Conservation (phyloP, 192 early-diverging fungal genomes). For the Umbelopsis ramanniana region DNA sequence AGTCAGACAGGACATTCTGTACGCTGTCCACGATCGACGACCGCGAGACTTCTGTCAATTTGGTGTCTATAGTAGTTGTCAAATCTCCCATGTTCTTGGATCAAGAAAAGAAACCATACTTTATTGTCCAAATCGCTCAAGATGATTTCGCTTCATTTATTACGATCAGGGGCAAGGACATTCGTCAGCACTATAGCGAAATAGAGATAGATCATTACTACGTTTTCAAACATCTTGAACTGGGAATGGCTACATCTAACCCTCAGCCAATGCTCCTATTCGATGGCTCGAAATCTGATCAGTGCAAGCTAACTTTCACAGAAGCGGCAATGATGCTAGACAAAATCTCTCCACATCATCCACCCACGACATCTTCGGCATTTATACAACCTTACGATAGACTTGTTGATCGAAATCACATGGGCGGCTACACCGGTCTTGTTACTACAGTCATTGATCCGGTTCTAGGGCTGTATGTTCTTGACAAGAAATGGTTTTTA, state of each 20-base stretch:
- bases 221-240: not conserved
- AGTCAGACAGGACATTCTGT: not conserved
- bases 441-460: not conserved
- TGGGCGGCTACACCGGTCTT: not conserved
- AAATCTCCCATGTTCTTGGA: constrained; percentile 2
- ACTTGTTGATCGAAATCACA: no score
- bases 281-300: not conserved
- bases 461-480: not conserved
- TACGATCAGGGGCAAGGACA: not conserved
- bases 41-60: not conserved
- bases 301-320: not conserved
- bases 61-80: not conserved
- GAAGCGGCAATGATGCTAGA: not conserved
- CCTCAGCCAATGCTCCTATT: not conserved
- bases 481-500: not conserved
- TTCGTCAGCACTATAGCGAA: not conserved
- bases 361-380: not conserved
- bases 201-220: not conserved
- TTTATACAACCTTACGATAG: not conserved
- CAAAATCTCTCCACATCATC: not conserved
- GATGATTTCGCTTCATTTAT: not conserved
- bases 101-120: not conserved
- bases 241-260: no score
- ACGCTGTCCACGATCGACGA: not conserved
- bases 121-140: not conserved